Percentiles rank a stretch among this genome's conserved stretches.
phyloP scores from a whole-genome alignment of 2,329 filamentous ascomycete genomes.

The Nothophaeocryptopus gaeumannii region DNA sequence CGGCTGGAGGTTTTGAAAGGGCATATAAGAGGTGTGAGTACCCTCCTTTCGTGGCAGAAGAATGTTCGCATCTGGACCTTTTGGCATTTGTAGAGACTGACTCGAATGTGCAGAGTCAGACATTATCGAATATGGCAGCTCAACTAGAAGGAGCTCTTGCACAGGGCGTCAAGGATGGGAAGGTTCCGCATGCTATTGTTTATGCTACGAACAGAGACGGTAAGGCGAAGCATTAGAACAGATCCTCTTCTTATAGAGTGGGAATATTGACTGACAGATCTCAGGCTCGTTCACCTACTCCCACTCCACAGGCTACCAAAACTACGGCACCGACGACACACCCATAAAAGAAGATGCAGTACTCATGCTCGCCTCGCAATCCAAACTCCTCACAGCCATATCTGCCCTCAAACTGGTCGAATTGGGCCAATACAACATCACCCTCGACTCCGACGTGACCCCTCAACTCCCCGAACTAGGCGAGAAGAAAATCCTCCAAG shows the following conservation, averaged over 20 bases:
- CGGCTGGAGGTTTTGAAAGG: conserved; percentile 4
- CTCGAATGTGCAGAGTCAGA: neutral
- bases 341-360: conserved; percentile 32
- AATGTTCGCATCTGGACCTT: neutral
- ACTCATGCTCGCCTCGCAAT: conserved; percentile 36
- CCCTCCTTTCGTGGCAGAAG: neutral
- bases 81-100: too few species aligned
- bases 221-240: conserved; percentile 7
- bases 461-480: conserved; percentile 49
- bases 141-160: conserved; percentile 28
- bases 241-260: neutral
- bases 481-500: conserved; percentile 48
- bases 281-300: conserved; percentile 32
- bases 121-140: conserved; percentile 15
- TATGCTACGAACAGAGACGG: conserved; percentile 30
- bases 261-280: neutral
- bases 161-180: conserved; percentile 31
- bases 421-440: conserved; percentile 42
- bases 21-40: conserved; percentile 12
- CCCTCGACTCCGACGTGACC: conserved; percentile 48
- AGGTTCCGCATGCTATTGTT: conserved; percentile 32
- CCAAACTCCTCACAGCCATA: conserved; percentile 52
- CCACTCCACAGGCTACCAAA: conserved; percentile 29
- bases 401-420: conserved; percentile 57
- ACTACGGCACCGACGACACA: conserved; percentile 19